phyloP scores from a whole-genome alignment of 2,329 filamentous ascomycete species.

The Nemania sp. region DNA sequence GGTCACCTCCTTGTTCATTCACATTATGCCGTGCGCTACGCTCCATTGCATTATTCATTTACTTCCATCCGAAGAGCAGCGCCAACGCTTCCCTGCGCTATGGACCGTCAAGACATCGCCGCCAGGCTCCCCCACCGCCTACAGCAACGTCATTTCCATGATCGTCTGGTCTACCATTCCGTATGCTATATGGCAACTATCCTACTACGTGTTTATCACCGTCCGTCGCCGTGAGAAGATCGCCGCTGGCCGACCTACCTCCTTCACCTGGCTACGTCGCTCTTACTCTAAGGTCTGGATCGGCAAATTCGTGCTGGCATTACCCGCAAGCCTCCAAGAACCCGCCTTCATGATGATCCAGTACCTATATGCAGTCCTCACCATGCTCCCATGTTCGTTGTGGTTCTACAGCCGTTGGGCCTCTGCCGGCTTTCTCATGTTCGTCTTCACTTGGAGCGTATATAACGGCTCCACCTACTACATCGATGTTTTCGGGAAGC shows the following conservation, averaged over 20 bases:
- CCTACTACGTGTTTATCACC: constrained; percentile 95
- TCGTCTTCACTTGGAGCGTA: constrained; percentile 93
- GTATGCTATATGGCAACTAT: constrained; percentile 91
- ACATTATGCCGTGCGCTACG: constrained; percentile 97
- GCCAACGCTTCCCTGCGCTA: constrained; percentile 82
- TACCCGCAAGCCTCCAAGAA: constrained; percentile 83
- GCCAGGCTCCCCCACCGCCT: constrained; percentile 81
- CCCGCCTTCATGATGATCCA: constrained; percentile 96
- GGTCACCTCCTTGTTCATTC: constrained; percentile 97
- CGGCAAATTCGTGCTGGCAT: constrained; percentile 82
- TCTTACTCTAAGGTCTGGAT: constrained; percentile 93
- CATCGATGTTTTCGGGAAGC: constrained; percentile 96
- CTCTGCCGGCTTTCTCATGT: constrained; percentile 79
- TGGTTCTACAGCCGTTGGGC: constrained; percentile 94
- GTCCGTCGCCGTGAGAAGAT: constrained; percentile 96
- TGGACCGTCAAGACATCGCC: constrained; percentile 79
- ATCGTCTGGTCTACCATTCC: constrained; percentile 93
- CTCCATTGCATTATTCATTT: constrained; percentile 94
- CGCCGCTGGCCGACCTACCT: constrained; percentile 92
- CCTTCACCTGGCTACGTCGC: constrained; percentile 94
- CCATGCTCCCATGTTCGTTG: constrained; percentile 92
- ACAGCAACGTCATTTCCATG: constrained; percentile 83
- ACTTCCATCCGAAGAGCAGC: constrained; percentile 72
- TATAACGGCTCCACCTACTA: constrained; percentile 98
- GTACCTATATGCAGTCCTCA: constrained; percentile 88